Evolutionary conservation across 2,329 filamentous ascomycete genomes (phyloP).

Genomic region (Paraphoma chrysanthemicola): DNA sequence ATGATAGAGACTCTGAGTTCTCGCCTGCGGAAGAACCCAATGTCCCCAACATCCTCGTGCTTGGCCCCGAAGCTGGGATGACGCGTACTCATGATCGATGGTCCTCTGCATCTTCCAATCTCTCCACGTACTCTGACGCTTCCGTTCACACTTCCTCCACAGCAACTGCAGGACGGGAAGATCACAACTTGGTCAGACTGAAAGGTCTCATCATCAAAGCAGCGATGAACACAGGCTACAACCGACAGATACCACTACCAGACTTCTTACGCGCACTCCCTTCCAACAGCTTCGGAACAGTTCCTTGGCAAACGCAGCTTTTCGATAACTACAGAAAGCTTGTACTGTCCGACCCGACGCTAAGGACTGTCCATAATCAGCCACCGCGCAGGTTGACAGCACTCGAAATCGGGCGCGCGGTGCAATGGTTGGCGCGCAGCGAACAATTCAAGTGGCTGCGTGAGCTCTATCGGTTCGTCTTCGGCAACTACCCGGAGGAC

Average conservation of each 20-base stretch:
- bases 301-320: slow-evolving; percentile 73
- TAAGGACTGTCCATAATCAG: slow-evolving; percentile 57
- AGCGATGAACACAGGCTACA: slow-evolving; percentile 83
- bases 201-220: slow-evolving; percentile 84
- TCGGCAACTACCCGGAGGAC: slow-evolving; percentile 83
- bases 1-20: slow-evolving; percentile 74
- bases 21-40: slow-evolving; percentile 77
- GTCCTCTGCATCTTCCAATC: slow-evolving; percentile 77
- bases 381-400: slow-evolving; percentile 70
- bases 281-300: slow-evolving; percentile 77
- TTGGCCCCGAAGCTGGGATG: slow-evolving; percentile 70
- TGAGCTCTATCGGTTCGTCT: slow-evolving; percentile 84
- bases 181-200: slow-evolving; percentile 77
- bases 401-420: slow-evolving; percentile 79
- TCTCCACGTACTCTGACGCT: slow-evolving; percentile 79
- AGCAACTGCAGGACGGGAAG: slow-evolving; percentile 72
- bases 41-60: slow-evolving; percentile 85
- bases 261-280: slow-evolving; percentile 79
- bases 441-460: slow-evolving; percentile 79
- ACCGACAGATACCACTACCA: slow-evolving; percentile 69
- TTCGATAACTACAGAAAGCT: slow-evolving; percentile 82
- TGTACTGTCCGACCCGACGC: slow-evolving; percentile 74
- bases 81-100: slow-evolving; percentile 69
- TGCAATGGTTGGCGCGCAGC: slow-evolving; percentile 75
- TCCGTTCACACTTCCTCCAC: slow-evolving; percentile 72